Percentiles rank a stretch among this genome's conserved stretches.
Conservation (phyloP, 495 filamentous ascomycete genomes). For the Polyplosphaeria fusca region DNA sequence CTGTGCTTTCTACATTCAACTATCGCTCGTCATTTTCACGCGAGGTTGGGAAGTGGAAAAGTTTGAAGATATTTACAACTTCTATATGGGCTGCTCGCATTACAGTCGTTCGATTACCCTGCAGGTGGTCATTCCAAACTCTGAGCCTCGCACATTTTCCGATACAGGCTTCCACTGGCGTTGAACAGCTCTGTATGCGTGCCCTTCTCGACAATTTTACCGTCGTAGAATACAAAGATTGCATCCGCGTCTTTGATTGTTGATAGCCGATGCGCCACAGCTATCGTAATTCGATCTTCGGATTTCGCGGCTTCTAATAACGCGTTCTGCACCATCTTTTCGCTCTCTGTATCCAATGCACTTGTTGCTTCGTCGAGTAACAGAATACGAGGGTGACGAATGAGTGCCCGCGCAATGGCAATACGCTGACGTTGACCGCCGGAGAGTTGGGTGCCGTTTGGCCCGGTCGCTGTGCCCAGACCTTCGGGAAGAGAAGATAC, state of each 20-base stretch:
- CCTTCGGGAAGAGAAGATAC: conserved; percentile 54
- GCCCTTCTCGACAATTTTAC: conserved; percentile 69
- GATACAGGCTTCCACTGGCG: conserved; percentile 14
- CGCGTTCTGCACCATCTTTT: conserved; percentile 57
- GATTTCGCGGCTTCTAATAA: conserved; percentile 14
- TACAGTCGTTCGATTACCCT: no score
- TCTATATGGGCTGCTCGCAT: no score
- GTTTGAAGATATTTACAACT: no score
- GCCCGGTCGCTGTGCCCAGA: conserved; percentile 64
- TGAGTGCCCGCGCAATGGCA: conserved; percentile 42
- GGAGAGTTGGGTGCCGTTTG: conserved; percentile 38
- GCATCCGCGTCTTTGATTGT: conserved; percentile 83
- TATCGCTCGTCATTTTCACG: no score
- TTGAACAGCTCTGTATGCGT: conserved; percentile 62
- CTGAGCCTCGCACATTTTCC: conserved; percentile 37
- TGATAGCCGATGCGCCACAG: conserved; percentile 81
- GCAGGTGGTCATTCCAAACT: conserved; percentile 26
- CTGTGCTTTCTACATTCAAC: no score
- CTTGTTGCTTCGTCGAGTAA: conserved; percentile 85
- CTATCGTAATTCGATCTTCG: conserved; percentile 60
- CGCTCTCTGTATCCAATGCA: conserved; percentile 83
- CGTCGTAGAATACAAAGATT: conserved; percentile 76
- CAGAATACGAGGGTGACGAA: conserved; percentile 75
- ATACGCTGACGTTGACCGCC: conserved; percentile 45
- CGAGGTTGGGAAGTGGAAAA: no score